Evolutionary conservation across 2,329 filamentous ascomycete species (phyloP), one percentile per base, ranked within the genome.

Genomic region (Colletotrichum sp.): DNA sequence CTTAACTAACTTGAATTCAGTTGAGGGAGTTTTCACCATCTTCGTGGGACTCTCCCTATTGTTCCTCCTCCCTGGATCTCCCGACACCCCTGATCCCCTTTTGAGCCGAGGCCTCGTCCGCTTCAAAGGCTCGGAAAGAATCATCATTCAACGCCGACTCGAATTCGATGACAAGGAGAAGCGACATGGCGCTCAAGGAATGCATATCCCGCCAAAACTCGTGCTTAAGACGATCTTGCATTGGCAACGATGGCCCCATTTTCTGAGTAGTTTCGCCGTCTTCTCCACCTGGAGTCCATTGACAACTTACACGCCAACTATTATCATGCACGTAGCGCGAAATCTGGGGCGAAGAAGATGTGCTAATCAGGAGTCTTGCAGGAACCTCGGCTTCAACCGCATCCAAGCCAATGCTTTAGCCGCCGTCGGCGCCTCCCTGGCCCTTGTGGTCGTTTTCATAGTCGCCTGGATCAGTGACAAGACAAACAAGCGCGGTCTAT

Each of bases 221-320:
- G 85, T 89, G 0, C 86, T 85, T 81, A 83, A 84, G 61, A 89
- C 87, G 0, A 76, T 90, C 3, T 80, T 81, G 12, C 84, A 89
- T 71, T 85, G 87, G 69, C 83, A 81, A 10, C 84, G 87, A 67
- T 90, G 87, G 88, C 86, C 84, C 4, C 86, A 88, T 63, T 89
- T 87, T 70, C 79, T 89, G 26, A 85, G 86, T 4, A 89, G 88
- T 0, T 89, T 88, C 60, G 85, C 84, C 9, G 87, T 89, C 6
- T 90, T 90, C 77, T 87, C 88, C 2, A 90, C 88, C 0, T 90
- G 88, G 88, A 87, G 86, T 14, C 87, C 89, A 0, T 79, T 90
- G 6, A 90, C 86, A 1, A 90, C 88, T 0, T 90, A 90, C 76
- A 89, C 88, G 0, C 89, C 88, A 0, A 84, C 84, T 4, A 87